phyloP scores from a whole-genome alignment of 768 basidiomycete genomes.

The Ramaria sp. region DNA sequence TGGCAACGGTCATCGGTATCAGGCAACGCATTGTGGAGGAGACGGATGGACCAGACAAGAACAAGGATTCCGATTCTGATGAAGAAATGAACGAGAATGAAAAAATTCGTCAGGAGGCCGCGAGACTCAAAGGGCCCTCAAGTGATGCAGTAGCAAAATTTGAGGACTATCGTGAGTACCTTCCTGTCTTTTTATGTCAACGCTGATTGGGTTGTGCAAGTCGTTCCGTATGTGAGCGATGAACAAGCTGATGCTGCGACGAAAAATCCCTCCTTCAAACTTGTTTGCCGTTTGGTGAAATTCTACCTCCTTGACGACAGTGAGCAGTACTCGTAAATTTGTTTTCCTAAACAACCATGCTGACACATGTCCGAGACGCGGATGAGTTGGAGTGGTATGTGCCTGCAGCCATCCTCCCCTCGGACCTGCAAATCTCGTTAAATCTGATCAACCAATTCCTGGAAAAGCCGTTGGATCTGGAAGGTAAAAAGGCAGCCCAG shows the following conservation, averaged over 20 bases:
- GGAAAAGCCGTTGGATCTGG: conserved; percentile 65
- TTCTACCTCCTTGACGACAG: conserved; percentile 63
- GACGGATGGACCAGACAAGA: conserved; percentile 30
- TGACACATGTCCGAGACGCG: conserved; percentile 31
- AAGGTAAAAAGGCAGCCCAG: conserved; percentile 64
- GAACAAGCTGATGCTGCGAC: conserved; percentile 69
- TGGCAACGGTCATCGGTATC: conserved; percentile 47
- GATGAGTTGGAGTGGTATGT: conserved; percentile 81
- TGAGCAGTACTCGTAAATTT: conserved; percentile 21
- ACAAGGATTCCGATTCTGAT: conserved; percentile 23
- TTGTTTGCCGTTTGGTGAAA: conserved; percentile 71
- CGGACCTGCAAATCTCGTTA: conserved; percentile 56
- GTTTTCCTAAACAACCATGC: not conserved
- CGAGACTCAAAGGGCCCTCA: conserved; percentile 39
- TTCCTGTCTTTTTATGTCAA: not conserved
- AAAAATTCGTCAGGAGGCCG: conserved; percentile 9
- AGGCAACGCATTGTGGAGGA: conserved; percentile 53
- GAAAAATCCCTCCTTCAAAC: conserved; percentile 68
- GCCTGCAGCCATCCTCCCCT: conserved; percentile 57
- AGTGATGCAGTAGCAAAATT: conserved; percentile 59
- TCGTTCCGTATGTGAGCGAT: conserved; percentile 65
- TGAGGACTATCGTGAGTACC: conserved; percentile 61
- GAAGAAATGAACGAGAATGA: conserved; percentile 24
- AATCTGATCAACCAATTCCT: conserved; percentile 80
- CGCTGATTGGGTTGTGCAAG: conserved; percentile 27